Percentiles rank a stretch among this genome's conserved stretches.
phyloP scores from a whole-genome alignment of 2,329 filamentous ascomycete genomes.

The Pseudonectria foliicola region DNA sequence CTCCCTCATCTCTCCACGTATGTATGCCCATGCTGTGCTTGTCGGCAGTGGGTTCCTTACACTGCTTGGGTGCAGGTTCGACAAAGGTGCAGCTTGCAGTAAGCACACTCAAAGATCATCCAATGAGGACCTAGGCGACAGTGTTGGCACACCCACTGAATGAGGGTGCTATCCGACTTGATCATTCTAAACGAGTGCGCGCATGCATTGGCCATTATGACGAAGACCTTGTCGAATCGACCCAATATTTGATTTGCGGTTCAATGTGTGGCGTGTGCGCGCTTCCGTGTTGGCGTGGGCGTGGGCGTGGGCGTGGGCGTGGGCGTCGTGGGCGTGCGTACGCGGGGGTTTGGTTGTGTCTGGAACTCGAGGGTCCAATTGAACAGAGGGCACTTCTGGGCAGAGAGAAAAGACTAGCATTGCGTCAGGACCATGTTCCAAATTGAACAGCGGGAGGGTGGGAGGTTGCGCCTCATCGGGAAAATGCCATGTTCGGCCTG shows the following conservation, averaged over 20 bases:
- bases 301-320: neutral
- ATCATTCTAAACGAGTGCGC: slow-evolving; percentile 58
- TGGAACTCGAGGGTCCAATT: slow-evolving; percentile 17
- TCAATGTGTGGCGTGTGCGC: slow-evolving; percentile 9
- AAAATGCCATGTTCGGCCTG: too few relatives aligned
- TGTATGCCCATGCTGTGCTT: too few relatives aligned
- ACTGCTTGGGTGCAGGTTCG: slow-evolving; percentile 44
- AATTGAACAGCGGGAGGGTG: too few relatives aligned
- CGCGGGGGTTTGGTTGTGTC: too few relatives aligned
- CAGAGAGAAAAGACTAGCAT: slow-evolving; percentile 17
- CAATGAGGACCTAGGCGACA: slow-evolving; percentile 60
- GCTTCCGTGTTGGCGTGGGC: slow-evolving; percentile 7
- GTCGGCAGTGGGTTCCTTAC: slow-evolving; percentile 6
- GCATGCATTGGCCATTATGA: slow-evolving; percentile 47
- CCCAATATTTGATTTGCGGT: slow-evolving; percentile 9
- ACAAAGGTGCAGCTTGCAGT: slow-evolving; percentile 61
- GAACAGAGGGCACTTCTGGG: slow-evolving; percentile 11
- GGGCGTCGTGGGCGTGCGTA: slow-evolving; percentile 6
- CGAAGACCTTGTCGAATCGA: slow-evolving; percentile 1
- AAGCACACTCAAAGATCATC: slow-evolving; percentile 62
- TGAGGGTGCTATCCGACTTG: slow-evolving; percentile 58
- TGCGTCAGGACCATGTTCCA: slow-evolving; percentile 6
- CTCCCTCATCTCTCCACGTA: too few relatives aligned
- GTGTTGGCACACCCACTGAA: slow-evolving; percentile 59
- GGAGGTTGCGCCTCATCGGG: too few relatives aligned